Base-by-base conservation (phyloP, 2,329 filamentous ascomycete genomes). In the Stachybotrys chlorohalonatus region DNA sequence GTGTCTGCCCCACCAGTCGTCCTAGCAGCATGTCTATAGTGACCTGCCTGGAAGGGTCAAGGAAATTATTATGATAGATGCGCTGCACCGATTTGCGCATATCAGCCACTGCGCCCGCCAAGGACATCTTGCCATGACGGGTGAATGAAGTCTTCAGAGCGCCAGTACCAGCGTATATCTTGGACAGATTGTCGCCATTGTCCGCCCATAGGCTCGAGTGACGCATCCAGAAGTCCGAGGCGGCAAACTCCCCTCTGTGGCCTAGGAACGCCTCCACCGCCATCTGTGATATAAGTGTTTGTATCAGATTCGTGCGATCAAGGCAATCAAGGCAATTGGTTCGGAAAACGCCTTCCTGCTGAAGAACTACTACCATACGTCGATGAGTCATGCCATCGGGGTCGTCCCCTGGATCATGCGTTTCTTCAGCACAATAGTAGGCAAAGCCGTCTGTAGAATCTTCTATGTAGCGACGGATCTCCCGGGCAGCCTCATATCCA, bases 301-400 rank as follows among this genome's bases (percentile, higher is more conserved):
- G 94, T 31, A 99, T 90, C 31, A 97, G 77, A 66, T 99, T 99
- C 7, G 94, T 99, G 56, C 94, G 84, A 68, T 99, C 94, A 48
- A 99, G 76, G 67, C 94, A 99, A 69, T 99, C 94, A 31, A 99
- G 77, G 68, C 94, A 99, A 64, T 99, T 99, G 5, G 92, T 96
- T 58, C 93, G 82, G 69, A 97, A 97, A 6, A 95, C 83, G n/a
- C 94, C 93, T 67, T 95, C 90, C 70, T 99, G 94, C 66, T 95
- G 90, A 52, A 96, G 74, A 24, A 95, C 82, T 2, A 90, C 84
- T 7, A 88, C 80, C 74, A 76, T 76, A 24, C 80, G 75, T 7
- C 65, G 63, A 31, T 72, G 64, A 11, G 63, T 61, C 46, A 62
- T 74, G n/a, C 69, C 69, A 13, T 69, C 65, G 2, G 63, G 66